Base-by-base conservation (phyloP, 2,329 filamentous ascomycete genomes). In the Sporothrix humicola region DNA sequence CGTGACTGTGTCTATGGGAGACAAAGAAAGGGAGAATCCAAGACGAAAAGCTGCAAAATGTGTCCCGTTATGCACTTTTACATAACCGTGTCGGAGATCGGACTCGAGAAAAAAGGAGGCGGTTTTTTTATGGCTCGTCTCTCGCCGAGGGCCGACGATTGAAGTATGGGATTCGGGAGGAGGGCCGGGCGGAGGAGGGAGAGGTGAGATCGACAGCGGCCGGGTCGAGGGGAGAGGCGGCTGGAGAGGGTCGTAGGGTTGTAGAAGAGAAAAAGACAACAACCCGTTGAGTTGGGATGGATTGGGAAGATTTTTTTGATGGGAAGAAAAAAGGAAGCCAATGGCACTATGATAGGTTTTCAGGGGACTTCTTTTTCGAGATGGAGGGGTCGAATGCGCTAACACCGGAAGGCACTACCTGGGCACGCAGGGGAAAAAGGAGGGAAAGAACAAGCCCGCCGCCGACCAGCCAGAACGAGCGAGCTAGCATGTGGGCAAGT, bases 361-460 rank as follows among this genome's bases (percentile, higher is more conserved):
- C 37, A n/a, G 68, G 68, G 52, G 65, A 68, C 46, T 68, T 68
- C 65, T 26, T 54, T 26, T 56, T 65, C 48, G 70, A 52, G 70
- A 66, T 72, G 70, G 70, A 72, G 70, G 70, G 69, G 70, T 72
- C 46, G 31, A 72, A 20, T 72, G 48, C 70, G 70, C 70, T 72
- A 72, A 59, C 42, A 61, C 56, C 69, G 44, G 69, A 61, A 66
- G 50, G 71, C 31, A 37, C 4, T 5, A 37, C 31, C 31, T 37
- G 31, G 31, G 31, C 59, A 58, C 59, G 59, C n/a, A 72, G 44
- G 58, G 58, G 46, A 8, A 54, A 52, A 56, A n/a, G 37, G 66
- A 48, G 26, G 61, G n/a, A 23, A 65, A 20, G 59, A 17, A 37
- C 31, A 37, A 37, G 31, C 31, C 31, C 31, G 31, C 31, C 31